Base-by-base conservation (phyloP, 805 yeast species). In the Wickerhamomyces kurtzmanii region DNA sequence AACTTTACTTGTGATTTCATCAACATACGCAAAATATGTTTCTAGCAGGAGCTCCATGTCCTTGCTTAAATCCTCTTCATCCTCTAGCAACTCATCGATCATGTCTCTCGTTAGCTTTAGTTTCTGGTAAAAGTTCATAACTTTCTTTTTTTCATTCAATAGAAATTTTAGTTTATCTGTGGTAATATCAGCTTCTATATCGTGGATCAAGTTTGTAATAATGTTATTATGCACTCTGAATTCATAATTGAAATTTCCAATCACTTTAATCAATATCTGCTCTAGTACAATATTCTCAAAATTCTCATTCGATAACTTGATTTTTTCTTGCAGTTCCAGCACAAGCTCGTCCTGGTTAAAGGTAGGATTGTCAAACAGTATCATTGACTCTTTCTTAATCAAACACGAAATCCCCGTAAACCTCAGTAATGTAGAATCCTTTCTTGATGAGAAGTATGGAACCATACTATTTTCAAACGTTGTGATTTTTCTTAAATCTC, bases 251-350 rank as follows among this genome's bases (percentile, higher is more conserved):
- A 91, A 57, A 34, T 85, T 81, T 1, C 81, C 66, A 21, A 85
- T 67, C 3, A 84, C 94, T 29, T 82, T 77, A 17, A 84, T 74
- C 37, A 91, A 68, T 7, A 91, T 80, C 0, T 93, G 75, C 45
- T 91, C 98, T n/a, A n/a, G n/a, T n/a, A n/a, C n/a, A n/a, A n/a
- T n/a, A n/a, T n/a, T n/a, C n/a, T n/a, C 22, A 91, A 49, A 0
- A 96, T 98, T 26, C 94, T 61, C 45, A 87, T 76, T 47, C 91
- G 98, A 51, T 86, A 91, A 0, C 95, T 89, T 12, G 85, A 57
- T 5, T 66, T 64, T 4, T 57, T 55, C 40, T 53, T 47, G 5
- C 48, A 41, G 25, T 42, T 39, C 20, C 49, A 29, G 13, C 52
- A 53, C 28, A 47, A 9, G 12, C 17, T 11, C 36, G 17, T 38